Evolutionary conservation across 2,329 filamentous ascomycete species (phyloP), one percentile per base, ranked within the genome.

Genomic region (Boeremia exigua): DNA sequence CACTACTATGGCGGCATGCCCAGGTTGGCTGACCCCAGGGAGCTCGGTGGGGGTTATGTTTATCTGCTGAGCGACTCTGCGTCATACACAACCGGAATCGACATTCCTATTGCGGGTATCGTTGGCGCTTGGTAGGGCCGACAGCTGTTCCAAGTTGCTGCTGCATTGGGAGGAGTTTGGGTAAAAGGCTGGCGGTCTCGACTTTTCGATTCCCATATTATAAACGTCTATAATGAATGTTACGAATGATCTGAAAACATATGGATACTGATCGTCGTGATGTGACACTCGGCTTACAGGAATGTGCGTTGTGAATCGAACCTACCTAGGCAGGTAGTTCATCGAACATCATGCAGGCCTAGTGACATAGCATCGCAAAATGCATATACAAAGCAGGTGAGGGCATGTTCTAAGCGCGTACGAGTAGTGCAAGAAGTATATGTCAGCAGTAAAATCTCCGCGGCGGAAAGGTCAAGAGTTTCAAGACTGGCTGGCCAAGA

Each of bases 1-100:
- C 78, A 81, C 67, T 83, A 83, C 62, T 84, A 84, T 61, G 80
- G 82, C 8, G 82, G 81, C 1, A 81, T 84, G 72, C 80, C 80
- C 3, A 71, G 81, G 15, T 60, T 84, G 47, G 82, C 81, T 0
- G 76, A 82, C 60, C 79, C 81, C 4, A 78, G 81, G 63, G 81
- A 83, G 66, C 67, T 82, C 8, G 79, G 79, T 14, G 80, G 80
- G 38, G 80, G 79, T 0, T 82, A 81, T 60, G 79, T 81, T 15
- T 82, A 81, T 58, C 65, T 81, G 37, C 59, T 81, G 27, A 79
- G 77, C 30, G 80, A 81, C 43, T 70, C 73, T 39, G 78, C 79
- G 10, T 79, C 77, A 51, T 82, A 81, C 57, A 81, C 79, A 0
- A 81, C 79, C 2, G 78, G 77, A 6, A 80, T 81, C 51, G 79